Conservation (phyloP, 441 rosid species). For the Pelargonium myrrhifolium region DNA sequence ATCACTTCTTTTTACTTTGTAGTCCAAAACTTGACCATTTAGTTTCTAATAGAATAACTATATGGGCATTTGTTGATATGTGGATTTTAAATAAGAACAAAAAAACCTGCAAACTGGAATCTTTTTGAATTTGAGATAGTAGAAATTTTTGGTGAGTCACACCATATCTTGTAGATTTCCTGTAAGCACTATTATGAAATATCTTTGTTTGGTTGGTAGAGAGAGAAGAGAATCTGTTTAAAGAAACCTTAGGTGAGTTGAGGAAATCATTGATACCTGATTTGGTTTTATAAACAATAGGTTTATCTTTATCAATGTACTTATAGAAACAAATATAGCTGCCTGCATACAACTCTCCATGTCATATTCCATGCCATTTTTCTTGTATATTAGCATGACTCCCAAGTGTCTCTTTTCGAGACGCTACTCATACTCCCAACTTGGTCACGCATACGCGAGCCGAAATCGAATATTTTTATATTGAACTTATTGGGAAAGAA, state of each 20-base stretch:
- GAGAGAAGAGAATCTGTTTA: neutral
- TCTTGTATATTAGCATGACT: neutral
- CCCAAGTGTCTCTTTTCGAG: neutral
- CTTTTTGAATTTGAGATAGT: neutral
- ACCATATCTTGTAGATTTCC: neutral
- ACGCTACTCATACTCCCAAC: neutral
- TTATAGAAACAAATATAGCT: too few relatives aligned
- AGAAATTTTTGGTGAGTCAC: neutral
- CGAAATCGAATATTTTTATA: too few relatives aligned
- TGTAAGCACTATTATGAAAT: neutral
- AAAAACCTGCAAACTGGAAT: too few relatives aligned
- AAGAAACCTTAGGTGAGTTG: neutral
- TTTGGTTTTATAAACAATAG: neutral
- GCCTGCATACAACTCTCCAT: too few relatives aligned
- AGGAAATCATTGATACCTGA: neutral
- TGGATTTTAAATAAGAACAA: too few relatives aligned
- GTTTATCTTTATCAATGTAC: neutral
- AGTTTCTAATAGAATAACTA: neutral
- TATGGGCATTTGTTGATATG: neutral
- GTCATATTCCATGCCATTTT: neutral
- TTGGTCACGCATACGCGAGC: too few relatives aligned
- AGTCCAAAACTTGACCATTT: neutral
- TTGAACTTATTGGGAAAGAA: too few relatives aligned
- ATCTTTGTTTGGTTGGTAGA: neutral
- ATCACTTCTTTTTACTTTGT: neutral